Base-by-base conservation (phyloP, 148 eudicot genomes). In the Polygonum aviculare region DNA sequence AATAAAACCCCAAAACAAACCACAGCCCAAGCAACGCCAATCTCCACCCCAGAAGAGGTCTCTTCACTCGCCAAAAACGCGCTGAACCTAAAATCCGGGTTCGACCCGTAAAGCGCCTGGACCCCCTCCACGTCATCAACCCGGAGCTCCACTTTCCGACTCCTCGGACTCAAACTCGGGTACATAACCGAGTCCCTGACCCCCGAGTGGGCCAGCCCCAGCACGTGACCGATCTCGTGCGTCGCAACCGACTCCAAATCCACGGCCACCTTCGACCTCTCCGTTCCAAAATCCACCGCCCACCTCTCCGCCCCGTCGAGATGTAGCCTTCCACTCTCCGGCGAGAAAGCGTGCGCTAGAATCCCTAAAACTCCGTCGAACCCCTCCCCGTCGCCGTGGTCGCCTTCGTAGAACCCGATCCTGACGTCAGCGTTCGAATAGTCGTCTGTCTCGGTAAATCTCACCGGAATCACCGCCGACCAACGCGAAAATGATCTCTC, bases 291-390 rank as follows among this genome's bases (percentile, higher is more conserved):
- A 77, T 89, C 92, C 18, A 89, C 88, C n/a, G 92, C 84, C 98
- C 96, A 89, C 41, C 72, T 88, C 73, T 93, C 98, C 18, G 86
- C 96, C 10, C 79, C 90, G 36, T 93, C 98, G 0, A 93, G 90
- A 51, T 93, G 98, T 74, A 93, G 84, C 77, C 88, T 80, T 74
- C 98, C 98, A 69, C 79, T 89, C 77, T 89, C 93, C 0, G 98
- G 98, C 26, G 98, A 89, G 75, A 90, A 93, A 41, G 96, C 89
- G 77, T 93, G 98, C 8, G 93, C 98, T 40, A 93, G 76, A 2
- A 89, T 82, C n/a, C 98, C 98, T 2, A 93, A 77, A 0, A 88
- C 98, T 33, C 97, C 97, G 70, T 93, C 97, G 49, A 93, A 93
- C 6, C 91, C 80, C 77, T 93, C 97, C 6, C 91, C 96, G n/a